These are phyloP conservation scores for Torrubiellomyces zombiae DNA, from an alignment of 2,329 filamentous ascomycete species.

Conservation along the genomic window DNA sequence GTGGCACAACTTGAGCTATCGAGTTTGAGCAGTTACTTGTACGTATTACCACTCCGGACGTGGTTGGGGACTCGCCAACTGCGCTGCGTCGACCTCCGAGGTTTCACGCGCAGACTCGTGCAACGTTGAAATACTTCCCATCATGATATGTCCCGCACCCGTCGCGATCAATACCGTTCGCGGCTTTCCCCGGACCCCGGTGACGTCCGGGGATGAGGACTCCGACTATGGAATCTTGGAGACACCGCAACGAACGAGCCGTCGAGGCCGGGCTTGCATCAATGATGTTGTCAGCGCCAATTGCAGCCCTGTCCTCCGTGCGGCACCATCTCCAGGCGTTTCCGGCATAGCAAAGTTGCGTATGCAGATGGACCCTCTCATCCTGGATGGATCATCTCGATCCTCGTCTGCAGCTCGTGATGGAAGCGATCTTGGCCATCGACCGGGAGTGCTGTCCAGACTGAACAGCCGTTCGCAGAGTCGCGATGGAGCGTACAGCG, in stretches of 20 bases:
- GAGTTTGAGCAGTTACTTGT: too few species aligned
- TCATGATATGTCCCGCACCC: slow-evolving; percentile 30
- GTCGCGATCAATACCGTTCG: slow-evolving; percentile 38
- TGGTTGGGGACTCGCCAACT: too few species aligned
- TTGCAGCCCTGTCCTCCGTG: slow-evolving; percentile 43
- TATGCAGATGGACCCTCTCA: slow-evolving; percentile 64
- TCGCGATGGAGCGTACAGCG: slow-evolving; percentile 37
- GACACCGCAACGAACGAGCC: slow-evolving; percentile 20
- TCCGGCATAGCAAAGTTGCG: slow-evolving; percentile 74
- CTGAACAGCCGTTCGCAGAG: slow-evolving; percentile 38
- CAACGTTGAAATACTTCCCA: too few species aligned
- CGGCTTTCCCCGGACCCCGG: slow-evolving; percentile 37
- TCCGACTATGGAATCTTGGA: slow-evolving; percentile 29
- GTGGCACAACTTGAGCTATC: slow-evolving; percentile 28
- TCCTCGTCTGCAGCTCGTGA: slow-evolving; percentile 38
- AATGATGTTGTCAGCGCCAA: slow-evolving; percentile 45
- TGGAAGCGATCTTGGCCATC: slow-evolving; percentile 21
- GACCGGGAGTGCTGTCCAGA: slow-evolving; percentile 30
- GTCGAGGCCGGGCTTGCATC: slow-evolving; percentile 24
- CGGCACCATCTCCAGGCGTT: slow-evolving; percentile 33
- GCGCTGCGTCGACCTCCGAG: too few species aligned
- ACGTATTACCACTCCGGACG: too few species aligned
- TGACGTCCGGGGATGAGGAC: slow-evolving; percentile 39
- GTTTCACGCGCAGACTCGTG: too few species aligned
- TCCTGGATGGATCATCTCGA: slow-evolving; percentile 40